Evolutionary conservation across 2,329 filamentous ascomycete species (phyloP), one percentile per base, ranked within the genome.

Genomic region (Pseudogymnoascus verrucosus): DNA sequence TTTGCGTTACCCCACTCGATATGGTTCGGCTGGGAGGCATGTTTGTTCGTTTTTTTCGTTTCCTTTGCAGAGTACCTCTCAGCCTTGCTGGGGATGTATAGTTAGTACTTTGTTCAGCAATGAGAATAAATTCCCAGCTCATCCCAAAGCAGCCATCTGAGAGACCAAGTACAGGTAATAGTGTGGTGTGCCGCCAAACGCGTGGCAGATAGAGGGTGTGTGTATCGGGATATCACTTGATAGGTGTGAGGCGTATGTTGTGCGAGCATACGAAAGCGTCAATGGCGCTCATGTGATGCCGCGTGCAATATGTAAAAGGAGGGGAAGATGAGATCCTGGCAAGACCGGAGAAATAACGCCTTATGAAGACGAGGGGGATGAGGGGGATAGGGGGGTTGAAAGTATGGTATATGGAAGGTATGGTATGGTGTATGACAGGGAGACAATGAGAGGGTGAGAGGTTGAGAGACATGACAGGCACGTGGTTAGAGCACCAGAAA

Each of bases 201-300:
- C 47, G 47, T 57, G 28, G n/a, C n/a, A 26, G 26, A 34, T 57
- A 34, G 23, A 28, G 26, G 8, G n/a, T n/a, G 51, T 57, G 51
- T 57, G 26, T 34, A 31, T 57, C 28, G 51, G n/a, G 10, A 34
- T 57, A 57, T 57, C n/a, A 57, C 51, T 57, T 57, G 51, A 57
- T 57, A 57, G 51, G 26, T 14, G 51, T n/a, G 28, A 19, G 28
- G 26, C 10, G 2, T 21, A 57, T 19, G 51, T 11, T 34, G 51
- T 57, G 51, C 28, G 51, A 57, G 51, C 28, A 34, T 36, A 57
- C 51, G 28, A 57, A 36, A 12, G 8, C 51, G 51, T 57, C 51
- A 7, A 34, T 57, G 51, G 51, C 16, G n/a, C 51, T 34, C 51
- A 57, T 57, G 51, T 57, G 51, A 57, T 10, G 51, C 34, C 19